Base-by-base conservation (phyloP, 2,329 filamentous ascomycete species). In the Zalaria obscura region DNA sequence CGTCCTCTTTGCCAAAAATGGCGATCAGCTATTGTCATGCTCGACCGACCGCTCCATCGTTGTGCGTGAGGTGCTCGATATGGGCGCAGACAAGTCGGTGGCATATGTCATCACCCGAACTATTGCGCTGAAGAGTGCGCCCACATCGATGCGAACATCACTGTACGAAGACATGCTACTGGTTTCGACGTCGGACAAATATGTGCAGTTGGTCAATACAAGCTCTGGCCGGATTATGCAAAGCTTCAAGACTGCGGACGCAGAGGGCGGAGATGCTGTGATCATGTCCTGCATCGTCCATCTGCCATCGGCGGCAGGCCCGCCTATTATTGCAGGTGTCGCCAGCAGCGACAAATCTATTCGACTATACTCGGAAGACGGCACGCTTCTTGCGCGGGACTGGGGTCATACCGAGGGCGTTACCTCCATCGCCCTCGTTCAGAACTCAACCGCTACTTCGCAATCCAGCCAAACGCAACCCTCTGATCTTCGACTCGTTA, bases 341-440 rank as follows among this genome's bases (percentile, higher is more conserved):
- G 95, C 89, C 5, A 88, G 88, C 51, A 94, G 85, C 1, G 91
- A 98, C 60, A 98, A 96, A 58, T 96, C 91, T 1, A 80, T 98
- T 42, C 73, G 91, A 31, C 67, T 98, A 10, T 98, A 98, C 53
- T 84, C 94, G 50, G 78, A 81, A 46, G 78, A 76, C 35, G 88
- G 89, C 5, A 65, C 68, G 2, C 80, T 98, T 43, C 64, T 96
- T 27, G 83, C 87, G 39, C 78, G 86, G 34, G 91, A 96, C 62
- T 95, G 87, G 76, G 91, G 91, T 1, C 91, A 98, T 52, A 94
- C 88, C 0, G 88, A 95, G 56, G 83, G 88, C 5, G 86, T 98
- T 48, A 93, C 84, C 40, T 88, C 88, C 45, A 77, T 93, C 11
- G 74, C 82, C 3, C 64, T 95, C 40, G 43, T 35, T 36, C 45